These are phyloP conservation scores for Aspergillus sclerotioniger DNA, from an alignment of 495 filamentous ascomycete genomes.

Conservation along the genomic window DNA sequence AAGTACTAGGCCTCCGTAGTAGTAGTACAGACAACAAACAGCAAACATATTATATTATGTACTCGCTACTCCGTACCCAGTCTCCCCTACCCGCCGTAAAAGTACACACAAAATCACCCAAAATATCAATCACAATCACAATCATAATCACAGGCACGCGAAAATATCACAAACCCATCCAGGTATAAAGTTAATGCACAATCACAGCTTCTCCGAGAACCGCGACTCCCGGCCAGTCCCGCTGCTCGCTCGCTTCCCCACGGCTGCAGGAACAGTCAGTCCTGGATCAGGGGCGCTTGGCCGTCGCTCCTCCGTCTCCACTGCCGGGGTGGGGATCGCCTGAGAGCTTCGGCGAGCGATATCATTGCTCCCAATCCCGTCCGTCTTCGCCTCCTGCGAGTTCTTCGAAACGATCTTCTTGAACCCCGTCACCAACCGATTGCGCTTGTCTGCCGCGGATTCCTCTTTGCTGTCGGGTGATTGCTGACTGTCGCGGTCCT, in stretches of 20 bases:
- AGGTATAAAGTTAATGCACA: not conserved
- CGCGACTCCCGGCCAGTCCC: slow-evolving; percentile 46
- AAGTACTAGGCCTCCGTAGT: too few relatives aligned
- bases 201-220: slow-evolving; percentile 49
- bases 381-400: slow-evolving; percentile 24
- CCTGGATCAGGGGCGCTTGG: slow-evolving; percentile 50
- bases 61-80: too few relatives aligned
- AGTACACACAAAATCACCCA: too few relatives aligned
- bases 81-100: too few relatives aligned
- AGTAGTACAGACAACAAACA: too few relatives aligned
- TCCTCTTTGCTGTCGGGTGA: slow-evolving; percentile 14
- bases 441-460: not conserved
- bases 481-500: slow-evolving; percentile 15
- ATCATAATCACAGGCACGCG: not conserved
- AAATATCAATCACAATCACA: too few relatives aligned
- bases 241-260: slow-evolving; percentile 30
- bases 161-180: not conserved
- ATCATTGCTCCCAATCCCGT: slow-evolving; percentile 16
- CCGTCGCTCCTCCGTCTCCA: slow-evolving; percentile 41
- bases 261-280: slow-evolving; percentile 37
- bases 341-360: slow-evolving; percentile 19
- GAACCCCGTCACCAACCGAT: slow-evolving; percentile 25
- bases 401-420: slow-evolving; percentile 24
- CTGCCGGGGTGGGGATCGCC: slow-evolving; percentile 16
- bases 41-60: too few relatives aligned